Evolutionary conservation across 495 filamentous ascomycete genomes (phyloP).

Genomic region (Tuber melanosporum): DNA sequence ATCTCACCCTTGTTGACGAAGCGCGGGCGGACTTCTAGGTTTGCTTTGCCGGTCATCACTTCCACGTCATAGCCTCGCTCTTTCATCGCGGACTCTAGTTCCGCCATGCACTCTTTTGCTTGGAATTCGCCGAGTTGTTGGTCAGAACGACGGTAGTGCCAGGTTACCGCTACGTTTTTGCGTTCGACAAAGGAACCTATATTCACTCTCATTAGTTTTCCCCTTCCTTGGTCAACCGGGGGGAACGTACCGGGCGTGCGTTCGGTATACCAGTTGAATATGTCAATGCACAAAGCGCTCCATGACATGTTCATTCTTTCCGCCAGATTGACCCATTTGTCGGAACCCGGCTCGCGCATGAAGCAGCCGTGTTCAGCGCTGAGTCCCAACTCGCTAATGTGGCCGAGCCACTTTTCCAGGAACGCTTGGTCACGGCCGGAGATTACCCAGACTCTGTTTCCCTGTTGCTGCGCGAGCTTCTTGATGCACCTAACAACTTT

Average conservation of each 20-base stretch:
- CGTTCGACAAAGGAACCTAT: conserved; percentile 80
- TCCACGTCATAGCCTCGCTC: conserved; percentile 64
- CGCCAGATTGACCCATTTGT: conserved; percentile 78
- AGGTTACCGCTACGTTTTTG: conserved; percentile 86
- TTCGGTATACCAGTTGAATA: conserved; percentile 80
- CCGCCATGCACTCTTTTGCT: conserved; percentile 66
- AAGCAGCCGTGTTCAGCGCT: conserved; percentile 96
- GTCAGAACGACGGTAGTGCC: conserved; percentile 91
- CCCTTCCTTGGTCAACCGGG: not conserved
- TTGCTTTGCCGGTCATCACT: conserved; percentile 92
- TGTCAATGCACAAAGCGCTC: conserved; percentile 73
- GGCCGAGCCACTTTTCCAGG: conserved; percentile 75
- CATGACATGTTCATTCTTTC: conserved; percentile 80
- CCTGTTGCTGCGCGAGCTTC: conserved; percentile 66
- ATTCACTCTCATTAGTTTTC: not conserved
- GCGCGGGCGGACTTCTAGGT: conserved; percentile 89
- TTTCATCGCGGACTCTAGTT: conserved; percentile 46
- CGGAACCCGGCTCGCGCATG: conserved; percentile 64
- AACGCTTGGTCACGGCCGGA: conserved; percentile 87
- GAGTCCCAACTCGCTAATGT: conserved; percentile 75
- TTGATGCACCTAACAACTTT: conserved; percentile 71
- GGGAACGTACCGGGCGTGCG: conserved; percentile 60
- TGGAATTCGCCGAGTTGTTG: conserved; percentile 71
- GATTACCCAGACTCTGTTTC: conserved; percentile 95
- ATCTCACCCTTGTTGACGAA: conserved; percentile 97